Conservation (phyloP, 495 filamentous ascomycete genomes). For the Bacidia gigantensis region DNA sequence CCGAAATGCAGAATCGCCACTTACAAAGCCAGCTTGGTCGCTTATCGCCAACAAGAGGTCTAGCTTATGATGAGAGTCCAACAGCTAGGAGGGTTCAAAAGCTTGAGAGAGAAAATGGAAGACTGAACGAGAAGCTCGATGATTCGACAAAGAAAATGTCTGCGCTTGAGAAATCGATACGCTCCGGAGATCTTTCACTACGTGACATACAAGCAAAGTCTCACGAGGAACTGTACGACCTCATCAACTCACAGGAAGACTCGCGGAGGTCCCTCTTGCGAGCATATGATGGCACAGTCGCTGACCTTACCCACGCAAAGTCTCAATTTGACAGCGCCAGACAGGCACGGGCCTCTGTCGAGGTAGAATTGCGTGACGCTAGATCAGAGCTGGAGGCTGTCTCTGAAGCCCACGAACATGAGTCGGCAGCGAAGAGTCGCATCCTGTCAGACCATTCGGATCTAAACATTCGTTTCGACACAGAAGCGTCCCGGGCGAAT, state of each 20-base stretch:
- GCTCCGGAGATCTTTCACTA: constrained; percentile 75
- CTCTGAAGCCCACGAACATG: constrained; percentile 62
- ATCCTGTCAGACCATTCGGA: constrained; percentile 87
- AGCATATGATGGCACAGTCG: constrained; percentile 70
- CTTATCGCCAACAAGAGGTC: constrained; percentile 40
- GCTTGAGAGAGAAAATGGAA: constrained; percentile 80
- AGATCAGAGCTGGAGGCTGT: constrained; percentile 75
- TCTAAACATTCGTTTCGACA: constrained; percentile 83
- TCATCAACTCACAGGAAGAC: constrained; percentile 88
- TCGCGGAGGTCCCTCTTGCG: constrained; percentile 69
- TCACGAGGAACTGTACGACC: constrained; percentile 86
- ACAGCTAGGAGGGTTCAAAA: constrained; percentile 75
- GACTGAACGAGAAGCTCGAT: constrained; percentile 89
- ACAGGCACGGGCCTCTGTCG: constrained; percentile 58
- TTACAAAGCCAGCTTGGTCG: constrained; percentile 78
- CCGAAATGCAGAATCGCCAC: constrained; percentile 92
- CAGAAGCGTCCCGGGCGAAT: constrained; percentile 68
- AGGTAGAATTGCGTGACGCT: constrained; percentile 82
- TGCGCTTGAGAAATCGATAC: constrained; percentile 72
- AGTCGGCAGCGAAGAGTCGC: constrained; percentile 68
- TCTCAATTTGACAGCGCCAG: constrained; percentile 73
- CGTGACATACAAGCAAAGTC: constrained; percentile 88
- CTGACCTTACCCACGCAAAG: constrained; percentile 76
- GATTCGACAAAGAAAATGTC: constrained; percentile 91
- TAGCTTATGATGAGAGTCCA: constrained; percentile 68